Evolutionary conservation across 2,329 filamentous ascomycete genomes (phyloP).

Genomic region (Exophiala dermatitidis): DNA sequence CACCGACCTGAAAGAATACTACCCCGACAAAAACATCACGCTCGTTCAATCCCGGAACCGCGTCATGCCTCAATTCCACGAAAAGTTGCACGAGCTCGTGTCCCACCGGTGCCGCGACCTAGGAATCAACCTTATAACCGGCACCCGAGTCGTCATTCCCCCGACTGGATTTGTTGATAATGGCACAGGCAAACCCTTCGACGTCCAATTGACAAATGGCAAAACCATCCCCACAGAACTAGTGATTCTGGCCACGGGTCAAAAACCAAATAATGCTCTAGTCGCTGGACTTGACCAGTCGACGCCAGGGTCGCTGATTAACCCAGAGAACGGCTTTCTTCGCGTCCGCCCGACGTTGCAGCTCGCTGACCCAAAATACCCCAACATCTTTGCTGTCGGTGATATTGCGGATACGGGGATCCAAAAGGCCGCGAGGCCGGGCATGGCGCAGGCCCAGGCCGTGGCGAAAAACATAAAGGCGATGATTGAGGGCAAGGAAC

Average conservation of each 20-base stretch:
- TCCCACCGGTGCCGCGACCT: conserved; percentile 16
- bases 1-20: conserved; percentile 43
- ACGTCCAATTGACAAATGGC: conserved; percentile 12
- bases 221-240: conserved; percentile 31
- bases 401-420: conserved; percentile 51
- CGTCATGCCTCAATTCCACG: conserved; percentile 18
- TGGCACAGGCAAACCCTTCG: conserved; percentile 4
- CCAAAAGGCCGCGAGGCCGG: conserved; percentile 49
- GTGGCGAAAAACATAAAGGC: conserved; percentile 50
- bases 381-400: conserved; percentile 55
- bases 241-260: conserved; percentile 43
- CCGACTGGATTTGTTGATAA: conserved; percentile 2
- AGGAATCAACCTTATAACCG: conserved; percentile 18
- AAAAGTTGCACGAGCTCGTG: conserved; percentile 13
- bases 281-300: conserved; percentile 31
- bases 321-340: conserved; percentile 42
- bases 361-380: conserved; percentile 39
- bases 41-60: conserved; percentile 42
- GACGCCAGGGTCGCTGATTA: conserved; percentile 27
- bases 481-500: conserved; percentile 38
- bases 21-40: conserved; percentile 42
- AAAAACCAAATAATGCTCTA: conserved; percentile 42
- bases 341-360: conserved; percentile 52
- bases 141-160: conserved; percentile 13
- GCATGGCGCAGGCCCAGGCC: conserved; percentile 46